Evolutionary conservation across 2,329 filamentous ascomycete species (phyloP), one percentile per base, ranked within the genome.

Genomic region (Sarocladiaceae sp.): DNA sequence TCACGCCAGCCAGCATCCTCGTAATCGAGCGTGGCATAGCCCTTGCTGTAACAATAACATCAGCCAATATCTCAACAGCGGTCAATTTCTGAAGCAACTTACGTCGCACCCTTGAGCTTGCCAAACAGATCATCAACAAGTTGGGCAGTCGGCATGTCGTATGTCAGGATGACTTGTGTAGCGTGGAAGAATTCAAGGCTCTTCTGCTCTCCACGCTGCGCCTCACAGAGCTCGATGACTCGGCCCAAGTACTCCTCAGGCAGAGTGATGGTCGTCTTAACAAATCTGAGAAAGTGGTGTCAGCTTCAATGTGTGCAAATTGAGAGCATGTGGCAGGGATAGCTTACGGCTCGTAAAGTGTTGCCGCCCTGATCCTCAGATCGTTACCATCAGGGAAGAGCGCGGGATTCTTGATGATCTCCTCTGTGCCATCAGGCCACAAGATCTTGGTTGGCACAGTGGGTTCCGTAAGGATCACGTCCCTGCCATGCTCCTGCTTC

Each of bases 81-180:
- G 10, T 12, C 10, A 3, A 18, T 22, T 15, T 17, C 8, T 20
- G 10, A 22, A 26, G 15, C 15, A 23, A 64, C 69, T 54, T 64
- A 75, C 51, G 92, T 97, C 0, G 84, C 81, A 33, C 91, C 90
- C 68, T 99, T 99, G 51, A 99, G 77, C 69, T 96, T 97, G 50
- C 94, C 94, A 66, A 99, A 99, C 64, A 99, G 87, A 69, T 99
- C 94, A 60, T 97, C 94, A 1, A 99, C 94, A 3, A 99, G 77
- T 51, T 96, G 90, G 2, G 91, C 84, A 1, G 96, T 79, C 0
- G 94, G 94, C 1, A 99, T 72, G 50, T 92, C 83, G 66, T 99
- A 99, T 62, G 93, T 93, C 29, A 99, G 74, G 56, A 99, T 97
- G 53, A 97, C 93, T 68, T 99, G 94, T 0, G 86, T 90, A 2